Conservation (phyloP, 768 basidiomycete species). For the Phylloporus sp. region DNA sequence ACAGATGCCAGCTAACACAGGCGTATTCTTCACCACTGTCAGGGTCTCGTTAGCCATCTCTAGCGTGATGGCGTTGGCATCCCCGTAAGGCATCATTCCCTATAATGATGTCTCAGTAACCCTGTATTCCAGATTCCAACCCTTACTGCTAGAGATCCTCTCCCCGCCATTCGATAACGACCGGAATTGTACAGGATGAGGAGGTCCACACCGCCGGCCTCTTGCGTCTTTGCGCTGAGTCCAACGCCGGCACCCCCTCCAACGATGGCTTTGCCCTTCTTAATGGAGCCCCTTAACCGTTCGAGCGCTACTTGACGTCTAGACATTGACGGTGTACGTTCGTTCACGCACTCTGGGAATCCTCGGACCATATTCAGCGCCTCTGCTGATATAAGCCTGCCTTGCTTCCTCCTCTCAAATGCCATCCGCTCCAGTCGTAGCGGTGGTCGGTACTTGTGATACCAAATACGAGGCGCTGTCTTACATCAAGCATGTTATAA, state of each 20-base stretch:
- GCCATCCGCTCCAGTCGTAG: conserved; percentile 12
- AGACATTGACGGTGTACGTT: conserved; percentile 9
- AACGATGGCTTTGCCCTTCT: conserved; percentile 20
- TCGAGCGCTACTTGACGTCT: conserved; percentile 18
- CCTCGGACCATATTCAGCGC: background rate
- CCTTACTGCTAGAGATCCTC: conserved; percentile 28
- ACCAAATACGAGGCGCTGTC: conserved; percentile 24
- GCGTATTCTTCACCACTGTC: conserved; percentile 14
- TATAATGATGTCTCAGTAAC: background rate
- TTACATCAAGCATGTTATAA: conserved; percentile 19
- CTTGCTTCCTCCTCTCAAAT: background rate
- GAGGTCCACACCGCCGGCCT: conserved; percentile 17
- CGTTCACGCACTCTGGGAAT: background rate
- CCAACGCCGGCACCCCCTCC: conserved; percentile 27
- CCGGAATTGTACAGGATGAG: conserved; percentile 32
- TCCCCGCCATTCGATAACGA: conserved; percentile 29
- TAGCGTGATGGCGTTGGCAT: conserved; percentile 27
- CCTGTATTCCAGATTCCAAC: background rate
- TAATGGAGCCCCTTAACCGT: conserved; percentile 11
- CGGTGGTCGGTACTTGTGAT: conserved; percentile 28
- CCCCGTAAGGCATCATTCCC: conserved; percentile 7
- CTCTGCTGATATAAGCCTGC: conserved; percentile 21
- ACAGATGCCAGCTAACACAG: background rate
- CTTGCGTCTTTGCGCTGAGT: conserved; percentile 22
- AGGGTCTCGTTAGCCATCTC: conserved; percentile 28